phyloP scores from a whole-genome alignment of 768 basidiomycete species.

The Leccinum incarnatum region DNA sequence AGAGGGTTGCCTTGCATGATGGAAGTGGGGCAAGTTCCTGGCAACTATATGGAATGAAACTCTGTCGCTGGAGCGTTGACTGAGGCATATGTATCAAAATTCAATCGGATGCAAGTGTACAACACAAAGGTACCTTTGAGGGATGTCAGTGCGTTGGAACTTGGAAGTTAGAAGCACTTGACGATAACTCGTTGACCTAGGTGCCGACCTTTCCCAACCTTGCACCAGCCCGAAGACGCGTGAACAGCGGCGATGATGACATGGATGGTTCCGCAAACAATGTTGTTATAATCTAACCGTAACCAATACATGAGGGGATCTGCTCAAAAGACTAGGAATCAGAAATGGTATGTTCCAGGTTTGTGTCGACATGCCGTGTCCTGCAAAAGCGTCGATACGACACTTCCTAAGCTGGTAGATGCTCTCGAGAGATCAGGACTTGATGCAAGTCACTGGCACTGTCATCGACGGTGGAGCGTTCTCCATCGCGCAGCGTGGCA shows the following conservation, averaged over 20 bases:
- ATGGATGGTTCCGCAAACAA: background rate
- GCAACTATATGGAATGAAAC: background rate
- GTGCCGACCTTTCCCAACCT: no score
- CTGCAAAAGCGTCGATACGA: conserved; percentile 50
- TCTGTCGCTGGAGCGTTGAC: background rate
- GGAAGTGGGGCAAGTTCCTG: conserved; percentile 28
- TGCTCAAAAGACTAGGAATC: background rate
- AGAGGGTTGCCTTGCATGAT: conserved; percentile 22
- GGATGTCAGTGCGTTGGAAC: no score
- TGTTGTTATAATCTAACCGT: background rate
- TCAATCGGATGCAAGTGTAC: no score
- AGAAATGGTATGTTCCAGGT: conserved; percentile 45
- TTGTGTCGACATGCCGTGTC: conserved; percentile 63
- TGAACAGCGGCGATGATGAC: background rate
- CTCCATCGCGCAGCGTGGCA: conserved; percentile 67
- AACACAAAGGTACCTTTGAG: no score
- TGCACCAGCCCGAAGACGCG: no score
- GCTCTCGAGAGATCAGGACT: conserved; percentile 57
- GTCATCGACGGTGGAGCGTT: conserved; percentile 50
- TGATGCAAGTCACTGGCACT: conserved; percentile 60
- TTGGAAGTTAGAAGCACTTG: background rate
- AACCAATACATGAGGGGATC: background rate
- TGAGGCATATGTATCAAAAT: no score
- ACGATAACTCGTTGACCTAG: background rate
- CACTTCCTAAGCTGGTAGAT: conserved; percentile 62